Evolutionary conservation across 768 basidiomycete species (phyloP), one percentile per base, ranked within the genome.

Genomic region (Solioccasus polychromus): DNA sequence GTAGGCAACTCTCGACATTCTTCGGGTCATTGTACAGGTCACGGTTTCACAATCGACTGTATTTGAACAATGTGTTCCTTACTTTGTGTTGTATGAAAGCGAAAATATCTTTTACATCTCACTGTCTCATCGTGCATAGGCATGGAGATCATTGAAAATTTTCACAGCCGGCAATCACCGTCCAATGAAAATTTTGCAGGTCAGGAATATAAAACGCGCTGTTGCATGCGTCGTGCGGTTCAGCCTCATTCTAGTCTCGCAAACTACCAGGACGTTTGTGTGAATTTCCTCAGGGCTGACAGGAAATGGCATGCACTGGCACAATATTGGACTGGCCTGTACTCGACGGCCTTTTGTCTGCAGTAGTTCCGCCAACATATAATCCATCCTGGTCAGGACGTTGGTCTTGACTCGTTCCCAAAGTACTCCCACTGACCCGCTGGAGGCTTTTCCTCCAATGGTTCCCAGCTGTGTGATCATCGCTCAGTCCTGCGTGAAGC

Each of bases 391-490:
- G 8, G 45, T 53, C 55, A 64, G 51, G 63, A 73, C 48, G 69
- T 68, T 20, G 73, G 68, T 31, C 61, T 68, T 31, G 77, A 68
- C 28, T 69, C 69, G 66, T 77, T 76, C 45, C 80, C 83, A 67
- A 81, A 75, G 61, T 92, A 90, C 57, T 87, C 81, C 92, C 93
- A 97, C 66, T 96, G 93, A 18, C 87, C 88, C 10, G 77, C 74
- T 49, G 81, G 80, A 19, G 91, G 80, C 47, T 81, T 84, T 63
- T 91, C 86, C 61, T 85, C 85, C 51, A 96, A 69, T 14, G 88
- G 76, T 64, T 95, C 93, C 92, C 92, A 96, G 30, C 94, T 92
- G 55, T 35, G 47, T 18, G 4, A 51, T 4, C 25, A 24, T 53
- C n/a, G n/a, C n/a, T n/a, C 35, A 51, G 42, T 47, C 32, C 34